phyloP scores from a whole-genome alignment of 1,284 basidiomycete genomes.

The Anthracocystis setariae region DNA sequence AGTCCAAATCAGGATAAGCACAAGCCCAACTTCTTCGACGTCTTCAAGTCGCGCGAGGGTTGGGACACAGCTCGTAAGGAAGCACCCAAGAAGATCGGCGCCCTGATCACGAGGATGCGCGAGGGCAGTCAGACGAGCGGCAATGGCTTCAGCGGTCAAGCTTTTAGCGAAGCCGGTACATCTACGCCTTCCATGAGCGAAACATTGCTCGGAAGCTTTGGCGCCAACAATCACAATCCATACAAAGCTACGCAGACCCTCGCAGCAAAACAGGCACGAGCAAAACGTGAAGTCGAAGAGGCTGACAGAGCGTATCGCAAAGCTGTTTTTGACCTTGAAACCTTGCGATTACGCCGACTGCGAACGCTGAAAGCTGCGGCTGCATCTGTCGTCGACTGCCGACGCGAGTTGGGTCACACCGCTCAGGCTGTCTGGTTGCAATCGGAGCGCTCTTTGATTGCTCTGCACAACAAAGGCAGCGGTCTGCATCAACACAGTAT shows the following conservation, averaged over 20 bases:
- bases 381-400: conserved; percentile 82
- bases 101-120: conserved; percentile 62
- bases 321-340: conserved; percentile 92
- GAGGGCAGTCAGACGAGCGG: conserved; percentile 44
- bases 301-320: conserved; percentile 90
- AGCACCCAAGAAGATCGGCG: conserved; percentile 64
- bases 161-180: conserved; percentile 11
- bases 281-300: conserved; percentile 62
- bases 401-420: conserved; percentile 77
- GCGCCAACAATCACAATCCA: conserved; percentile 25
- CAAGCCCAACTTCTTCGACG: conserved; percentile 55
- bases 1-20: conserved; percentile 30
- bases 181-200: conserved; percentile 32
- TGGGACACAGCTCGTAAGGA: conserved; percentile 63
- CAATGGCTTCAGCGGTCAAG: conserved; percentile 6
- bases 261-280: conserved; percentile 57
- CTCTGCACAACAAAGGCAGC: conserved; percentile 42
- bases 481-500: conserved; percentile 69
- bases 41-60: conserved; percentile 58
- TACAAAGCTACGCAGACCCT: conserved; percentile 50
- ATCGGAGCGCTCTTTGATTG: conserved; percentile 47
- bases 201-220: conserved; percentile 27
- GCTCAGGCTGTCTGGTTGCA: conserved; percentile 68
- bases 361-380: conserved; percentile 86
- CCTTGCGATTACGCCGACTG: conserved; percentile 78